These are phyloP conservation scores for Backusella luteola DNA, from an alignment of 192 early-diverging fungal species.

Conservation along the genomic window DNA sequence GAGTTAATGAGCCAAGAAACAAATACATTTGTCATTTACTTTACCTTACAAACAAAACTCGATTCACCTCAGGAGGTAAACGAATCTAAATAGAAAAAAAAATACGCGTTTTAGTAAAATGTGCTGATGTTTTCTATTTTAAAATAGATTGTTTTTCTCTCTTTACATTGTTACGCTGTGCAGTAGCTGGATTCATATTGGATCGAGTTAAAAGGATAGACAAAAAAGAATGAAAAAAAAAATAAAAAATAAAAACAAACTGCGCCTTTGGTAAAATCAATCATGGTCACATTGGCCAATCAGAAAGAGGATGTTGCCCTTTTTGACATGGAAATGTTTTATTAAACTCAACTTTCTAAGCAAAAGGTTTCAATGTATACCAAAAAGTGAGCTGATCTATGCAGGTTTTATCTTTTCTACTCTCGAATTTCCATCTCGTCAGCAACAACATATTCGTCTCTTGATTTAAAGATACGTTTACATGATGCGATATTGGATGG, in stretches of 20 bases:
- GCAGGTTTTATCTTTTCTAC: not conserved
- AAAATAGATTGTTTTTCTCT: not conserved
- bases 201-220: not conserved
- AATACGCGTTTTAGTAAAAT: not conserved
- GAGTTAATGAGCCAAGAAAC: not conserved
- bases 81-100: conserved; percentile 47
- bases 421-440: conserved; percentile 36
- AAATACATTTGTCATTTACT: not conserved
- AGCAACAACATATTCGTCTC: conserved; percentile 41
- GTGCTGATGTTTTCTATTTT: not conserved
- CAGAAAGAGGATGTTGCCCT: too few relatives aligned
- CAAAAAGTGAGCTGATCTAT: not conserved
- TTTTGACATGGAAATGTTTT: too few relatives aligned
- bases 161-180: not conserved
- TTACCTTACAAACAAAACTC: conserved; percentile 86
- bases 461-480: conserved; percentile 35
- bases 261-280: not conserved
- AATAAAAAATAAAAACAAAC: not conserved
- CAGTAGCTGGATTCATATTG: not conserved
- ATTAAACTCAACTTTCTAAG: not conserved
- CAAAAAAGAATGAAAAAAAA: not conserved
- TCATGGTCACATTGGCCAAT: not conserved
- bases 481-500: conserved; percentile 43
- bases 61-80: conserved; percentile 92
- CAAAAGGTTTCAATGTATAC: not conserved